Percentiles rank a stretch among this genome's conserved stretches.
phyloP scores from a whole-genome alignment of 1,284 basidiomycete species.

The Leccinum cinnamomeum region DNA sequence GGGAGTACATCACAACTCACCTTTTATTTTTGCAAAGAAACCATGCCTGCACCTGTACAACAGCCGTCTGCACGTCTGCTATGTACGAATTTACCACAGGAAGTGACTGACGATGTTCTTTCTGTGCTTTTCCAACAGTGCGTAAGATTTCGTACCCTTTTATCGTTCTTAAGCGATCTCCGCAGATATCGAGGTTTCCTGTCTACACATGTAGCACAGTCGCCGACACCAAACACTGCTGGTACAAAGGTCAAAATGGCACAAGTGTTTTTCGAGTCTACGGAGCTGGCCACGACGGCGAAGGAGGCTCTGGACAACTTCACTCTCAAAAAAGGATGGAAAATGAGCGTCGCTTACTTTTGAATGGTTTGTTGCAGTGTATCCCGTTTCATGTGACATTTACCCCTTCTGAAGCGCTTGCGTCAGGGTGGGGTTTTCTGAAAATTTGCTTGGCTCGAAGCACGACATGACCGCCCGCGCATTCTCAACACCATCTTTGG shows the following conservation, averaged over 20 bases:
- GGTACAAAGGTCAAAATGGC: constrained; percentile 71
- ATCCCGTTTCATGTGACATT: constrained; percentile 3
- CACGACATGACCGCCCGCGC: neutral
- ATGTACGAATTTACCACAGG: constrained; percentile 78
- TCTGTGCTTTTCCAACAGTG: constrained; percentile 87
- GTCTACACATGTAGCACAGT: constrained; percentile 63
- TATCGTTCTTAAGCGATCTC: constrained; percentile 8
- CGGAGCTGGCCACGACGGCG: constrained; percentile 70
- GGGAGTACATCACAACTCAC: constrained; percentile 18
- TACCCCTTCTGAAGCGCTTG: constrained; percentile 1
- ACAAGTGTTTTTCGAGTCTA: constrained; percentile 72
- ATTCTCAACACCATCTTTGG: constrained; percentile 5
- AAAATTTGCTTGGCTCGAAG: neutral
- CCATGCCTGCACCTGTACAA: constrained; percentile 52
- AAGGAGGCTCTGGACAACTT: constrained; percentile 80
- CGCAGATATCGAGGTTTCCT: constrained; percentile 75
- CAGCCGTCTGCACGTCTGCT: constrained; percentile 64
- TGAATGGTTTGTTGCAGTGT: constrained; percentile 37
- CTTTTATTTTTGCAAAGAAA: constrained; percentile 39
- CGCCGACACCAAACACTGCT: constrained; percentile 60
- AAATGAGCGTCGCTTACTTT: constrained; percentile 75
- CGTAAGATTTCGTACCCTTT: constrained; percentile 34
- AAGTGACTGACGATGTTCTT: constrained; percentile 78
- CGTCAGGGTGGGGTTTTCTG: neutral
- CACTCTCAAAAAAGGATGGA: constrained; percentile 77